Evolutionary conservation across 345 rosid species (phyloP).

Genomic region (Murraya paniculata): DNA sequence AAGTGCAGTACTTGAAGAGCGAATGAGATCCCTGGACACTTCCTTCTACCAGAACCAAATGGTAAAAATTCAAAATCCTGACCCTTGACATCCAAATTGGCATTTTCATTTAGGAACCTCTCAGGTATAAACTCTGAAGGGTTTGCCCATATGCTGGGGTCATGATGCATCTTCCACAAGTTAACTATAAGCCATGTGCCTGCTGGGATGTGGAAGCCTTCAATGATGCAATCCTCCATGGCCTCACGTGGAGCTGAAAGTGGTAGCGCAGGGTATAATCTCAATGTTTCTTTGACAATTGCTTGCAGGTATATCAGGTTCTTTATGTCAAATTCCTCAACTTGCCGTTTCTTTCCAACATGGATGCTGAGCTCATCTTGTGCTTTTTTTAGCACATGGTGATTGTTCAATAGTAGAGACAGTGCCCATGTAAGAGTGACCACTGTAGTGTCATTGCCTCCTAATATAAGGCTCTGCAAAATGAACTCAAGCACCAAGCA

Average conservation of each 20-base stretch:
- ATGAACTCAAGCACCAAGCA: neutral
- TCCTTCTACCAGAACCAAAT: constrained; percentile 33
- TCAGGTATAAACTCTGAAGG: constrained; percentile 26
- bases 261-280: constrained; percentile 34
- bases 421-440: constrained; percentile 43
- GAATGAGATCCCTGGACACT: constrained; percentile 30
- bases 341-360: constrained; percentile 31
- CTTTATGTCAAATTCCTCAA: constrained; percentile 38
- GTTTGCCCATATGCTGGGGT: constrained; percentile 17
- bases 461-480: constrained; percentile 46
- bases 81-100: constrained; percentile 19
- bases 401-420: constrained; percentile 38
- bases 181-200: constrained; percentile 29
- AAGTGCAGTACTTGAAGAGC: constrained; percentile 23
- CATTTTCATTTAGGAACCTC: constrained; percentile 25
- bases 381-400: constrained; percentile 25
- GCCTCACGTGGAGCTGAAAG: constrained; percentile 27
- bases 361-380: constrained; percentile 36
- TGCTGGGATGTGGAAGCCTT: constrained; percentile 28
- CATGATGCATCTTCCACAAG: constrained; percentile 29
- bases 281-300: constrained; percentile 43
- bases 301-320: constrained; percentile 39
- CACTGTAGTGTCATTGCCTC: constrained; percentile 45
- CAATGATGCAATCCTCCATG: constrained; percentile 31
- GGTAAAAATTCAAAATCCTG: constrained; percentile 27